Conservation (phyloP, 2,329 filamentous ascomycete species). For the Fusarium temperatum region DNA sequence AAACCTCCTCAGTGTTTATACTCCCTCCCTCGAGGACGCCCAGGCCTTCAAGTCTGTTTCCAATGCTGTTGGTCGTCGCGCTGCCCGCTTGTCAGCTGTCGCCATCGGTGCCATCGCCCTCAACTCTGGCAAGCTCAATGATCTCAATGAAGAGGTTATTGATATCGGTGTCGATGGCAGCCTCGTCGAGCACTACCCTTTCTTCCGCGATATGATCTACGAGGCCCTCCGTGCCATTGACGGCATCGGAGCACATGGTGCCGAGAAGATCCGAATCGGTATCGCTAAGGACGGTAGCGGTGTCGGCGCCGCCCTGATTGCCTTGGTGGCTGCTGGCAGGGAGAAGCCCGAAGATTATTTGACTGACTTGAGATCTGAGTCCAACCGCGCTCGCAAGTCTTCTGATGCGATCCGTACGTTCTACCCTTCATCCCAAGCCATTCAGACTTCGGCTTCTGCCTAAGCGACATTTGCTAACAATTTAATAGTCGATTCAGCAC, state of each 20-base stretch:
- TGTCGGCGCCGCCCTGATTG: conserved; percentile 88
- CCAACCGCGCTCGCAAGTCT: conserved; percentile 47
- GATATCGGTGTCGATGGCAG: conserved; percentile 96
- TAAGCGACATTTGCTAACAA: conserved; percentile 33
- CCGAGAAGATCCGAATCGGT: conserved; percentile 89
- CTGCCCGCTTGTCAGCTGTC: conserved; percentile 86
- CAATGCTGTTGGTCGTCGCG: conserved; percentile 85
- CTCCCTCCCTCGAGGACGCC: conserved; percentile 83
- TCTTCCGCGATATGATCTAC: conserved; percentile 87
- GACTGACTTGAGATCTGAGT: conserved; percentile 51
- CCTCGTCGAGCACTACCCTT: conserved; percentile 94
- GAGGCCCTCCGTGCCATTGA: conserved; percentile 81
- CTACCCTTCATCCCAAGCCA: conserved; percentile 3
- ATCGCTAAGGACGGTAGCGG: conserved; percentile 96
- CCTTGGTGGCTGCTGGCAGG: conserved; percentile 81
- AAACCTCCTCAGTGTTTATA: conserved; percentile 77
- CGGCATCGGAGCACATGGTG: conserved; percentile 79
- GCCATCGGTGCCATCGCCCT: conserved; percentile 87
- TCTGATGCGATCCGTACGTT: conserved; percentile 47
- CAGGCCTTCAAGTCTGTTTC: conserved; percentile 86
- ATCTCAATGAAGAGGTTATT: conserved; percentile 72
- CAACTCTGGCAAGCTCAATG: conserved; percentile 75
- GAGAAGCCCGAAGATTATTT: conserved; percentile 61
- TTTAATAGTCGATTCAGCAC: conserved; percentile 44
- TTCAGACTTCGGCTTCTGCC: not conserved